Percentiles rank a stretch among this genome's conserved stretches.
Conservation (phyloP, 345 rosid species). For the Acer campestre region DNA sequence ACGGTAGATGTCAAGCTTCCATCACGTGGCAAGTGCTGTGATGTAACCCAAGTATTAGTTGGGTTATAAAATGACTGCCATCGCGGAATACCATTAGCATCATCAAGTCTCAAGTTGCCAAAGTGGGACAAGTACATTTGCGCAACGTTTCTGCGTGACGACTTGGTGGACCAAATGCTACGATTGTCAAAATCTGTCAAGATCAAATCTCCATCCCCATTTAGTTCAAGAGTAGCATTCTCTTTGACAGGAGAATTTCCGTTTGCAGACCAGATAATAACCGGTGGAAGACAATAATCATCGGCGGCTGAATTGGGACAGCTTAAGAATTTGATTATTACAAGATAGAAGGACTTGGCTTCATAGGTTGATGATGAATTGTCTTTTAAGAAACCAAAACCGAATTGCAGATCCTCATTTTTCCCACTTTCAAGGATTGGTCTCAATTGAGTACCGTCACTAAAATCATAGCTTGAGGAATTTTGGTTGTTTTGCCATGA, state of each 20-base stretch:
- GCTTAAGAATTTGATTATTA: not conserved
- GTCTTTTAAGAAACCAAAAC: not conserved
- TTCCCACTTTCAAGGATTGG: not conserved
- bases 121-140: not conserved
- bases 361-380: not conserved
- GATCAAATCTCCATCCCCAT: constrained; percentile 12
- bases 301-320: not conserved
- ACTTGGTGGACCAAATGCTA: constrained; percentile 9
- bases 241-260: constrained; percentile 19
- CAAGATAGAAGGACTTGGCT: not conserved
- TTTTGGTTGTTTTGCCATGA: not conserved
- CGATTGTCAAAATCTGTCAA: constrained; percentile 5
- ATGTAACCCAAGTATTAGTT: not conserved
- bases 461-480: not conserved
- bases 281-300: not conserved
- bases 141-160: not conserved
- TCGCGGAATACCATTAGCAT: not conserved
- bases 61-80: constrained; percentile 24
- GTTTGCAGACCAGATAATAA: constrained; percentile 15
- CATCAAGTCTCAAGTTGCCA: constrained; percentile 18
- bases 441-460: not conserved
- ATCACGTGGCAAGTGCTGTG: not conserved
- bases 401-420: not conserved
- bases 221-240: constrained; percentile 19
- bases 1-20: no score